Evolutionary conservation across 176 grass and related monocot genomes (phyloP).

Genomic region (Areca catechu): DNA sequence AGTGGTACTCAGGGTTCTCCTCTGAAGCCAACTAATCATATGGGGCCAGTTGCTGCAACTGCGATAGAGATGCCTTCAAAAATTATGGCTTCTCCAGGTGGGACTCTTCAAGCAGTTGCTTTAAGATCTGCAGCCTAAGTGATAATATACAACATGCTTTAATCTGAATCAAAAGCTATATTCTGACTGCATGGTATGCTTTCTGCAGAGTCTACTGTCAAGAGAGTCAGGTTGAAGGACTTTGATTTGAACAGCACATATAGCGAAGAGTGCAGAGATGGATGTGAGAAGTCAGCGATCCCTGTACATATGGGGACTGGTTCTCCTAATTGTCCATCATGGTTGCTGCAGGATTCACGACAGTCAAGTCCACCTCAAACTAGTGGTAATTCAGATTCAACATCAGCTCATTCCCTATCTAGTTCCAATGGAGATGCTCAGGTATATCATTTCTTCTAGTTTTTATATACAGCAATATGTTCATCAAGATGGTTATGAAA

Average conservation of each 20-base stretch:
- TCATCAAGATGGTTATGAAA: too few relatives aligned
- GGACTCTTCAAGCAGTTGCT: too few relatives aligned
- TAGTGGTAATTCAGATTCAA: constrained; percentile 80
- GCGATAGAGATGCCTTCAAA: constrained; percentile 32
- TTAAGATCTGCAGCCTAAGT: too few relatives aligned
- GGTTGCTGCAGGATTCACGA: constrained; percentile 50
- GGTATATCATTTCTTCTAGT: constrained; percentile 31
- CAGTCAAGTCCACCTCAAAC: constrained; percentile 66
- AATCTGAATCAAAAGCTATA: neutral
- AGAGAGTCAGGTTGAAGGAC: constrained; percentile 46
- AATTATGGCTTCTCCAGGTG: constrained; percentile 47
- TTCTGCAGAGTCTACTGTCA: constrained; percentile 38
- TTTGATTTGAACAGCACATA: constrained; percentile 96
- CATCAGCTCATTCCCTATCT: constrained; percentile 76
- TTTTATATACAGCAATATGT: too few relatives aligned
- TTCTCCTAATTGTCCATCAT: constrained; percentile 59
- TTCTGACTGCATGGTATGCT: neutral
- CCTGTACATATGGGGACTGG: constrained; percentile 24
- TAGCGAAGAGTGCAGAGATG: constrained; percentile 56
- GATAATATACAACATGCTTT: too few relatives aligned
- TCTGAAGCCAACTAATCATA: constrained; percentile 19
- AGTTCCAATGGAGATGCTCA: constrained; percentile 88
- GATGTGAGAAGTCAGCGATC: constrained; percentile 27
- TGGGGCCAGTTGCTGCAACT: constrained; percentile 35
- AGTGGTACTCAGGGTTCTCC: constrained; percentile 25